Base-by-base conservation (phyloP, 192 early-diverging fungal species). In the Coemansia sp. region DNA sequence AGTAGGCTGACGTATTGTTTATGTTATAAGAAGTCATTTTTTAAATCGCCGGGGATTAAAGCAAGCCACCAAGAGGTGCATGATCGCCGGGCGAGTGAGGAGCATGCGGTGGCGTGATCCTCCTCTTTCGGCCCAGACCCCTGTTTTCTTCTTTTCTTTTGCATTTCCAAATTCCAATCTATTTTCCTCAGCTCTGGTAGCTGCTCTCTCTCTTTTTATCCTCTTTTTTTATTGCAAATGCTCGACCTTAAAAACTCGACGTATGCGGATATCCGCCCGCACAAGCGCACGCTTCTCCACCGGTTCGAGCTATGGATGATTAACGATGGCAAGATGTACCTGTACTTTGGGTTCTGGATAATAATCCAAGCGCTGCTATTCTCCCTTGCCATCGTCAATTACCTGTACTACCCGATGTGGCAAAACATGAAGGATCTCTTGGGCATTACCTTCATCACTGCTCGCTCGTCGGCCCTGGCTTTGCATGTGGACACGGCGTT, bases 401-500 rank as follows among this genome's bases (percentile, higher is more conserved):
- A 85, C 66, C 74, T 73, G 17, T 87, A 84, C 76, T 80, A 78
- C 25, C 86, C 87, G 68, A 77, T 85, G 69, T 86, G 85, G 70
- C 65, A 68, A 14, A 83, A 67, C 34, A 74, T 87, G 62, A 79
- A 86, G 27, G 12, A 57, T 1, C 42, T 84, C 25, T 72, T 90
- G 29, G 89, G 89, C 29, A 66, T 82, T 32, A 83, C 85, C 1
- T 87, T 87, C n/a, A 66, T 86, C 5, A 81, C 76, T 11, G 89
- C 89, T 21, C 88, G 89, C 46, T 84, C 86, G 14, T 77, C 87
- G 4, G 89, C 89, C 9, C 67, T 90, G 48, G 88, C 86, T 2
- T 85, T 96, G 64, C 92, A 95, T 74, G 76, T 93, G 45, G 86
- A 93, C 80, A 90, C 88, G 51, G 93, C 89, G 55, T 68, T 94